These are phyloP conservation scores for Rhizodiscina lignyota DNA, from an alignment of 495 filamentous ascomycete genomes.

Conservation along the genomic window DNA sequence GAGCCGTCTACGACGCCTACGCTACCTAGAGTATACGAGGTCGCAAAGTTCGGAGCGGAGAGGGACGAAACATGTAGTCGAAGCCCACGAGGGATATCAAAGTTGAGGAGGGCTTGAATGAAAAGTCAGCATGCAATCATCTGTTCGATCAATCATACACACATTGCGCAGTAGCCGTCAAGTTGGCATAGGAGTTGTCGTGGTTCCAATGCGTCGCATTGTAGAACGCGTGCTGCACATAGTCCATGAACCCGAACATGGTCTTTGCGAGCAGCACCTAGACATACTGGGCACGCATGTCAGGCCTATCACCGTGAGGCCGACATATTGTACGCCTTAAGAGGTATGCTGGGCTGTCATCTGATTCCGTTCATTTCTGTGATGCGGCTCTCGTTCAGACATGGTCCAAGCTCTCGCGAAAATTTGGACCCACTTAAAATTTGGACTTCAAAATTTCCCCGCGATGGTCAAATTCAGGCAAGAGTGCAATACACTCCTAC, in stretches of 20 bases:
- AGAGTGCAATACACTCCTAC: no score
- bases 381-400: no score
- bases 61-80: slow-evolving; percentile 79
- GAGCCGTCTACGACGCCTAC: slow-evolving; percentile 81
- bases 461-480: no score
- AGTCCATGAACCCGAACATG: slow-evolving; percentile 98
- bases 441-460: background rate
- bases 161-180: slow-evolving; percentile 80
- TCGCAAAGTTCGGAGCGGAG: slow-evolving; percentile 77
- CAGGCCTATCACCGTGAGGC: no score
- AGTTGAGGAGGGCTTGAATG: slow-evolving; percentile 58
- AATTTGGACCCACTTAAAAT: slow-evolving; percentile 1
- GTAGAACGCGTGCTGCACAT: slow-evolving; percentile 86
- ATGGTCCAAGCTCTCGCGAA: slow-evolving; percentile 1
- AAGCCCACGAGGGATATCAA: slow-evolving; percentile 61
- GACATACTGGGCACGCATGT: slow-evolving; percentile 3
- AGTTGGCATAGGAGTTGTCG: slow-evolving; percentile 80
- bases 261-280: slow-evolving; percentile 5
- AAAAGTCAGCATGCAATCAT: slow-evolving; percentile 1
- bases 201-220: slow-evolving; percentile 74
- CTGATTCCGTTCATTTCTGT: no score
- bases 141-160: slow-evolving; percentile 13
- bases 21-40: slow-evolving; percentile 72
- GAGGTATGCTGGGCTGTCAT: no score
- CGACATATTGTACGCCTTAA: no score